Base-by-base conservation (phyloP, 257 asterid genomes). In the Solanum clarkiae region DNA sequence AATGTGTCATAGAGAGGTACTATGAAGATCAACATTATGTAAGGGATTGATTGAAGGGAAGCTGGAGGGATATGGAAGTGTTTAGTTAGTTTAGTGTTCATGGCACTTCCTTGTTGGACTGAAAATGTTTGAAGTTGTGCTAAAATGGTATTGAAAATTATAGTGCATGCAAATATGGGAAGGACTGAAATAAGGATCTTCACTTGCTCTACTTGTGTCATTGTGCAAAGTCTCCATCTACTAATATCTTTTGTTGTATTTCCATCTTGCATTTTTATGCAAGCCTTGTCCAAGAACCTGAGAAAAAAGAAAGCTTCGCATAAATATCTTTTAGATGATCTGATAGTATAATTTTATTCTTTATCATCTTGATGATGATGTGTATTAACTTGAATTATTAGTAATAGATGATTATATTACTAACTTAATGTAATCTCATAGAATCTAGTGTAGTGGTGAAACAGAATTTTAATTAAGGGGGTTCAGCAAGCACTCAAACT, bases 61-160 rank as follows among this genome's bases (percentile, higher is more conserved):
- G 99, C 99, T 0, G 99, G 98, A 0, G 99, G 99, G 70, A 96
- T 92, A 84, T 91, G 92, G 95, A 96, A 94, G 75, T 87, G 85
- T 11, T 82, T 26, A 2, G 92, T 89, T 22, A 96, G 85, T n/a
- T 87, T 87, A 3, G 98, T 96, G 91, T 96, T 83, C 99, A 96
- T 96, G 18, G 93, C 26, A 79, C 93, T 90, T 47, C 95, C 99
- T 86, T 96, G 99, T 85, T 95, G 99, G 87, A 96, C 99, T 45
- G 99, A 96, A 90, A 96, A 96, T 20, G 99, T 96, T 20, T 96
- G 99, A 12, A 96, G 90, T 53, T 96, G 99, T 8, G 99, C 99
- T 1, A 96, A 80, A 15, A 95, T 93, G 20, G 99, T 95, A 90
- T 96, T 96, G 98, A 96, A 96, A 1, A 95, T 80, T 15, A 96